phyloP scores from a whole-genome alignment of 1,139 yeast species.

The Pichia sp. region DNA sequence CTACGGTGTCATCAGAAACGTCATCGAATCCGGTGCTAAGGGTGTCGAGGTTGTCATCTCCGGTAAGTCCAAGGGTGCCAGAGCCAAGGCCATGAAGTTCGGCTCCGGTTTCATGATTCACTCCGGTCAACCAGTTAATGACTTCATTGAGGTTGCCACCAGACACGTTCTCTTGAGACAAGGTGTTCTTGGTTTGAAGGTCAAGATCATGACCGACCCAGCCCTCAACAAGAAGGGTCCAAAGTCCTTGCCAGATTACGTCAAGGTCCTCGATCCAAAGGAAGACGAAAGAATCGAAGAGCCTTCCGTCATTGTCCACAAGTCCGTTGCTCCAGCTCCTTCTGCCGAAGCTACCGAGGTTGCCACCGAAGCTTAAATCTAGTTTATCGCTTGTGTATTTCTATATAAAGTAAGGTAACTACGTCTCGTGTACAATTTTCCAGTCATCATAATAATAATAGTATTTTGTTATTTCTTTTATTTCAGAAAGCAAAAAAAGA shows the following conservation, averaged over 20 bases:
- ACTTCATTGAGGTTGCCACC: constrained; percentile 97
- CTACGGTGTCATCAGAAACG: constrained; percentile 99
- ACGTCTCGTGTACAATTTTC: background rate
- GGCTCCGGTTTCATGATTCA: constrained; percentile 99
- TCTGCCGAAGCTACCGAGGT: constrained; percentile 1
- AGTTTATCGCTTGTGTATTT: background rate
- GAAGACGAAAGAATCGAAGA: constrained; percentile 87
- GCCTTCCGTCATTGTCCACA: constrained; percentile 79
- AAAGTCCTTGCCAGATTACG: constrained; percentile 93
- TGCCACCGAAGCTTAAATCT: constrained; percentile 16
- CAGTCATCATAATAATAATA: background rate
- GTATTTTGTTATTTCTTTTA: background rate
- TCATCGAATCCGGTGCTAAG: constrained; percentile 99
- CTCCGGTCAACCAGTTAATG: constrained; percentile 99
- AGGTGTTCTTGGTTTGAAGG: constrained; percentile 99
- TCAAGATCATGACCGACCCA: constrained; percentile 99
- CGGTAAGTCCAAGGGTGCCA: constrained; percentile 99
- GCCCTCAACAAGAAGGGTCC: constrained; percentile 88
- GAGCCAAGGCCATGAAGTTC: constrained; percentile 99
- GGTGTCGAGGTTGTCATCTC: constrained; percentile 99
- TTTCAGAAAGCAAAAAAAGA: background rate
- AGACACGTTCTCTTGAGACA: constrained; percentile 99
- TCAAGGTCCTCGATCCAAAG: constrained; percentile 92
- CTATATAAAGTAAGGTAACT: background rate
- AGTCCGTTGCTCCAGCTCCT: constrained; percentile 26